These are phyloP conservation scores for Suillus tomentosus DNA, from an alignment of 768 basidiomycete species.

Conservation along the genomic window DNA sequence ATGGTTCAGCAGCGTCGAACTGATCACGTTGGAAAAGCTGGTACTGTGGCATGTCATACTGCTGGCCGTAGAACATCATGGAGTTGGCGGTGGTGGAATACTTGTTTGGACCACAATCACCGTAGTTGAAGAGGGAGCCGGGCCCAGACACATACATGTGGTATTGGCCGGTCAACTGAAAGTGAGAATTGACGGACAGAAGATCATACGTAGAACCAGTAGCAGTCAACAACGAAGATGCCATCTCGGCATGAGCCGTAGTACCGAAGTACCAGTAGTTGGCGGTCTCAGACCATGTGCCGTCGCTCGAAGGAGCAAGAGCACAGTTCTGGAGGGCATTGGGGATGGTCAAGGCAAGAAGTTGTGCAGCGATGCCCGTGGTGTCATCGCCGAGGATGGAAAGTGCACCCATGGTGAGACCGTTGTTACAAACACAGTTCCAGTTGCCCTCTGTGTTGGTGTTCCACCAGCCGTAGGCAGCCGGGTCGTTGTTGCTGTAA, in stretches of 20 bases:
- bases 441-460: conserved; percentile 82
- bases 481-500: conserved; percentile 41
- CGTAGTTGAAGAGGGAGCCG: conserved; percentile 78
- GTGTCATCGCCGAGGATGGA: conserved; percentile 87
- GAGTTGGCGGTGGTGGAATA: conserved; percentile 91
- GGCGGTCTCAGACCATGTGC: conserved; percentile 91
- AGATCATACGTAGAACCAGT: conserved; percentile 84
- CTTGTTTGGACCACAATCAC: conserved; percentile 82
- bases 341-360: conserved; percentile 68
- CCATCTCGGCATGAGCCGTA: conserved; percentile 88
- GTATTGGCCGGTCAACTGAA: conserved; percentile 73
- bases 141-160: conserved; percentile 89
- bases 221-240: conserved; percentile 77
- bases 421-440: conserved; percentile 97
- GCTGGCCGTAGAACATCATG: conserved; percentile 74
- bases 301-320: conserved; percentile 61
- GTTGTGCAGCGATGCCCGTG: conserved; percentile 64
- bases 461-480: conserved; percentile 76
- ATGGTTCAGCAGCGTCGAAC: conserved; percentile 78
- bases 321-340: conserved; percentile 83
- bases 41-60: conserved; percentile 72
- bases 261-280: conserved; percentile 98
- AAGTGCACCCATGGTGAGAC: conserved; percentile 85
- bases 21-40: conserved; percentile 92
- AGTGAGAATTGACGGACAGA: conserved; percentile 68